Evolutionary conservation across 805 yeast genomes (phyloP).

Genomic region (Ogataea dorogensis): DNA sequence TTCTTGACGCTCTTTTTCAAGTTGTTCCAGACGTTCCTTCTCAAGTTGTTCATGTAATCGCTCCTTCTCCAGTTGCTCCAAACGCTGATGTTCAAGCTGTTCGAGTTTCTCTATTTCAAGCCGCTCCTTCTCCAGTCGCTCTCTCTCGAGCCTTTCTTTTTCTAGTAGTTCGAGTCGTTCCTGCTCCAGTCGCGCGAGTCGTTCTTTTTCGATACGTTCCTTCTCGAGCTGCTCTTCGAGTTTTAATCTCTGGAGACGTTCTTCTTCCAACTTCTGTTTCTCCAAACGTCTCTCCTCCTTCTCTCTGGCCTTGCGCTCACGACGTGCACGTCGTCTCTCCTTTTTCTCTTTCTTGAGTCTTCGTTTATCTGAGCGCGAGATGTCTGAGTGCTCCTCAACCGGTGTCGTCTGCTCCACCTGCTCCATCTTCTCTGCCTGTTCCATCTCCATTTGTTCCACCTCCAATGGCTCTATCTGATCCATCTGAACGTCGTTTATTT

Average conservation of each 20-base stretch:
- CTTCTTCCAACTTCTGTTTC: no score
- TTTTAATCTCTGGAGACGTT: no score
- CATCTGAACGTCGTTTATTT: neutral
- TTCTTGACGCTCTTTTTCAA: constrained; percentile 1
- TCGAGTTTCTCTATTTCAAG: constrained; percentile 1
- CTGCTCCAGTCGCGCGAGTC: no score
- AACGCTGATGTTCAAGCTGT: constrained; percentile 5
- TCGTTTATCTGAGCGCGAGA: constrained; percentile 2
- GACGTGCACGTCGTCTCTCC: neutral
- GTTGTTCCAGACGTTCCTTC: neutral
- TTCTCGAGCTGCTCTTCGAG: no score
- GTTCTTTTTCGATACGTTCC: no score
- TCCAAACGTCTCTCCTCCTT: no score
- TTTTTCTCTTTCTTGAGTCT: constrained; percentile 3
- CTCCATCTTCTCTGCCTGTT: no score
- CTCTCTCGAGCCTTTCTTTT: neutral
- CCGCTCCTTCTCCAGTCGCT: constrained; percentile 3
- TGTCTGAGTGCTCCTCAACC: constrained; percentile 23
- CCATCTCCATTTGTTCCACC: constrained; percentile 1
- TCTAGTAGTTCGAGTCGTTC: neutral
- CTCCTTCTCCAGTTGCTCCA: constrained; percentile 3
- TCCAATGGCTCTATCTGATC: neutral
- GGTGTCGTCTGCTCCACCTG: constrained; percentile 20
- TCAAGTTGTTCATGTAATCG: constrained; percentile 3
- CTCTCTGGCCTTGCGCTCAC: neutral